Evolutionary conservation across 176 grass and related monocot genomes (phyloP), one percentile per base, ranked within the genome.

Genomic region (Zoysia japonica): DNA sequence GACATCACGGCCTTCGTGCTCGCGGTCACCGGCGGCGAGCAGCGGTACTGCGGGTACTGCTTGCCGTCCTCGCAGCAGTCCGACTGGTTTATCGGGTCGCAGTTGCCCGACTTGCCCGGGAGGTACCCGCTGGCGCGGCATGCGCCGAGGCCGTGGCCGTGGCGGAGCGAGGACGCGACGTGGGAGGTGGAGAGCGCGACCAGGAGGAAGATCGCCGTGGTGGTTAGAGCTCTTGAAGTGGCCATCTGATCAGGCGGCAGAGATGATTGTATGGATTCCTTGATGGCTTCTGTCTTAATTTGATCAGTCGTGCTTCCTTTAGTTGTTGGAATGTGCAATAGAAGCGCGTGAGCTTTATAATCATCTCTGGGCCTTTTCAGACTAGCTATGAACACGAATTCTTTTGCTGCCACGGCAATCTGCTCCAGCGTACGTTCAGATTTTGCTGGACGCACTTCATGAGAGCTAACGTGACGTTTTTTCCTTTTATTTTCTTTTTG

Each of bases 1-100:
- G 80, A 80, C 79, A 89, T 62, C 12, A 78, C 7, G 0, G 87
- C 90, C 0, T 7, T 66, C 20, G 83, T 89, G 66, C 48, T 44
- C 0, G 79, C 7, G 0, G 86, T 86, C 15, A 88, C 82, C 1
- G 86, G 78, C 6, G 86, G 89, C 43, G 86, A 91, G 67, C 86
- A 88, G 10, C 28, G 66, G 74, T 28, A 28, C 28, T 28, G 28
- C 28, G 28, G 28, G 28, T 28, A 28, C 28, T 28, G 28, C 28
- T 28, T 28, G 28, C 28, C 28, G 28, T 28, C 28, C 28, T 28
- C 28, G 28, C 28, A 28, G 28, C 28, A 28, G 39, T 86, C 79
- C 0, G 75, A 60, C 12, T 79, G 44, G 39, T 86, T 85, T 40
- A 66, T 69, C 5, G 39, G 78, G 51, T 73, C 65, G 78, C 80